Base-by-base conservation (phyloP, 257 asterid genomes). In the Nyctanthes arbortristis region DNA sequence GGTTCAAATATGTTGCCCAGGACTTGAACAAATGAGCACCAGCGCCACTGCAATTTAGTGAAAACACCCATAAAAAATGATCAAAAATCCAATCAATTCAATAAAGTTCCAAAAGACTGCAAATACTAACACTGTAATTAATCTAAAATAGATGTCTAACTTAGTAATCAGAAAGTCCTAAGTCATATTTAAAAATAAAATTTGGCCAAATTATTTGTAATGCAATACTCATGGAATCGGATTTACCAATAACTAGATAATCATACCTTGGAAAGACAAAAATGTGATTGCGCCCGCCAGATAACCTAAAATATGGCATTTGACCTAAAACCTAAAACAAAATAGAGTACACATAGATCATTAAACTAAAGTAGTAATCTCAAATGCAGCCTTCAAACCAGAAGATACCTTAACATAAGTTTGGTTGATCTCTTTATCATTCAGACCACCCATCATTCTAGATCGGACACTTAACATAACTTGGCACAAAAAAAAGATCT, bases 11-110 rank as follows among this genome's bases (percentile, higher is more conserved):
- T 11, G 84, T 83, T 0, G 92, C 87, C 99, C 99, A 93, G 18
- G 99, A 91, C 88, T 87, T 93, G 84, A 93, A 93, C 80, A 91
- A 82, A 79, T 91, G 97, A 80, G 99, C 99, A 72, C 99, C 99
- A 81, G 99, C 99, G 55, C 99, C 99, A 78, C 97, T 93, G 91
- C 69, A 75, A 70, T 64, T 58, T 45, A 49, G 20, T 16, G 79
- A 34, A 45, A 67, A 16, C 61, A 65, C 33, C 20, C 29, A 72
- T 78, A 63, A 81, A 49, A 70, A 47, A 67, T 10, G 30, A 57
- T 10, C 62, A 32, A 63, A n/a, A 56, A 28, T 49, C 64, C 74
- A 20, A 52, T 54, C 20, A 16, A 36, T 59, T 59, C 49, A 18
- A 63, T 30, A 54, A 16, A 62, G 29, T 20, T 22, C 10, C 31